Conservation (phyloP, 2,329 filamentous ascomycete species). For the Cercospora zeina region DNA sequence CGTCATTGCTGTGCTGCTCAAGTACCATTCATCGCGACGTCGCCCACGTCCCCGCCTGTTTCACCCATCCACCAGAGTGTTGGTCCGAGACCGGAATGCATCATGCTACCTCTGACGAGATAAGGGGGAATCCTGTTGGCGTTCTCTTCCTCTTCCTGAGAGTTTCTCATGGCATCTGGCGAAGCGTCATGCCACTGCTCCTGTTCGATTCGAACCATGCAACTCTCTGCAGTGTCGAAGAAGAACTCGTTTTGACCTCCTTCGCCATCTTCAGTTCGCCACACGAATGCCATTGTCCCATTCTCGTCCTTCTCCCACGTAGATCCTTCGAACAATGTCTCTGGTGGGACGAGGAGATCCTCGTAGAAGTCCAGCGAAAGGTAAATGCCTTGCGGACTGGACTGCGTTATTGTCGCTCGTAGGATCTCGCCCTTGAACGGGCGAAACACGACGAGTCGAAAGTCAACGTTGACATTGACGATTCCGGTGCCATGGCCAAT, state of each 20-base stretch:
- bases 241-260: slow-evolving; percentile 59
- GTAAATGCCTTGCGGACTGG: slow-evolving; percentile 62
- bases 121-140: slow-evolving; percentile 68
- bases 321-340: slow-evolving; percentile 72
- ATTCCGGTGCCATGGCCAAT: slow-evolving; percentile 90
- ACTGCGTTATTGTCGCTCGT: slow-evolving; percentile 77
- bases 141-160: slow-evolving; percentile 61
- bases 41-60: slow-evolving; percentile 23
- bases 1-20: slow-evolving; percentile 1
- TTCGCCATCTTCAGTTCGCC: slow-evolving; percentile 67
- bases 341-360: slow-evolving; percentile 76
- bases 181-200: slow-evolving; percentile 92
- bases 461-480: slow-evolving; percentile 95
- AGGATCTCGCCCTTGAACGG: slow-evolving; percentile 95
- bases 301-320: slow-evolving; percentile 33
- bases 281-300: slow-evolving; percentile 70
- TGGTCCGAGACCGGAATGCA: slow-evolving; percentile 50
- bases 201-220: slow-evolving; percentile 79
- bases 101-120: slow-evolving; percentile 58
- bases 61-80: slow-evolving; percentile 50
- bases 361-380: slow-evolving; percentile 89
- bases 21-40: slow-evolving; percentile 24
- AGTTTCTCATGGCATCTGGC: slow-evolving; percentile 65
- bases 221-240: slow-evolving; percentile 87
- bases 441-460: slow-evolving; percentile 88